Evolutionary conservation across 768 basidiomycete genomes (phyloP).

Genomic region (Strobilomyces dryophilus): DNA sequence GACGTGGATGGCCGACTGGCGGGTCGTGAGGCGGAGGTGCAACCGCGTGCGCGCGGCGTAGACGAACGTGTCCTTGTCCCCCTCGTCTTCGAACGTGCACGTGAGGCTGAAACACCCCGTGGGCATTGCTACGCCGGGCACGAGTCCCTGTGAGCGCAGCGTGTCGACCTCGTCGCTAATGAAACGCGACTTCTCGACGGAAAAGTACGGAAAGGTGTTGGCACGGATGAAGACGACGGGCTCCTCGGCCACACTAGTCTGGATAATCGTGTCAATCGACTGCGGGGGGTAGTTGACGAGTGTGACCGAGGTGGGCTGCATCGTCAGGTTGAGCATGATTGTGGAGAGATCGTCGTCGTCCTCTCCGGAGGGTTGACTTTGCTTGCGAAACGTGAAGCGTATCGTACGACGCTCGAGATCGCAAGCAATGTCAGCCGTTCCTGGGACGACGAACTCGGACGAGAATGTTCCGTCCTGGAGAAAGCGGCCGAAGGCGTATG

Average conservation of each 20-base stretch:
- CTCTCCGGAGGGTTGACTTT: slow-evolving; percentile 13
- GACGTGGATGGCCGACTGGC: slow-evolving; percentile 12
- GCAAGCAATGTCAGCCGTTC: slow-evolving; percentile 32
- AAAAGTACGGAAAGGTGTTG: slow-evolving; percentile 30
- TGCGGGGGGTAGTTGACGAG: slow-evolving; percentile 21
- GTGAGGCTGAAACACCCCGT: slow-evolving; percentile 26
- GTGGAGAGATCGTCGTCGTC: neutral
- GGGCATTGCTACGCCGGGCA: slow-evolving; percentile 23
- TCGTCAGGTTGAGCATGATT: neutral
- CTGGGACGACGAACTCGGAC: slow-evolving; percentile 25
- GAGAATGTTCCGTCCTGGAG: slow-evolving; percentile 33
- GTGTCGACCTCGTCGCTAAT: neutral
- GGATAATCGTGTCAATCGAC: slow-evolving; percentile 21
- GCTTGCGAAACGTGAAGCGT: slow-evolving; percentile 29
- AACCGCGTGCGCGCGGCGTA: slow-evolving; percentile 20
- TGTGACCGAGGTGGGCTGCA: neutral
- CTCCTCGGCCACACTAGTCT: slow-evolving; percentile 3
- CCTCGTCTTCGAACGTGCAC: slow-evolving; percentile 26
- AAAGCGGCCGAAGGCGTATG: slow-evolving; percentile 35
- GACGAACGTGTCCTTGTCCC: slow-evolving; percentile 29
- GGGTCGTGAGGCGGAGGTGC: slow-evolving; percentile 10
- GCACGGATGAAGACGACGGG: slow-evolving; percentile 31
- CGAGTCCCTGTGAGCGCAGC: slow-evolving; percentile 26
- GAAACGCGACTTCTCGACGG: neutral
- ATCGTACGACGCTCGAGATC: slow-evolving; percentile 31